These are phyloP conservation scores for Pseudocercospora vitis DNA, from an alignment of 2,329 filamentous ascomycete genomes.

Conservation along the genomic window DNA sequence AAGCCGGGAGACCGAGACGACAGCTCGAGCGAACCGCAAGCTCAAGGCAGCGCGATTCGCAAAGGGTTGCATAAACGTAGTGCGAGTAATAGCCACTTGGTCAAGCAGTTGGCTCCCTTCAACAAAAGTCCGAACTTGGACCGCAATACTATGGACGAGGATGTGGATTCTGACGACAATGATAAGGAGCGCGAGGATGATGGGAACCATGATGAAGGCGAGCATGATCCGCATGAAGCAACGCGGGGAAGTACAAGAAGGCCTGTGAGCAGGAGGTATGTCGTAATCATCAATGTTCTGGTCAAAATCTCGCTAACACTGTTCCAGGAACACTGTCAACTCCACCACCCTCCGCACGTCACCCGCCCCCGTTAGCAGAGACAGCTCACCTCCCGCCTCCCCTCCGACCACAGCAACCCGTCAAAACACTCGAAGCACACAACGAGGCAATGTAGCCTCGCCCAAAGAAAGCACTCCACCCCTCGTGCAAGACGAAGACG, in stretches of 20 bases:
- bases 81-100: slow-evolving; percentile 39
- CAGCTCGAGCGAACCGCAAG: slow-evolving; percentile 32
- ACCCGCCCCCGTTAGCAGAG: slow-evolving; percentile 21
- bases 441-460: slow-evolving; percentile 8
- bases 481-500: slow-evolving; percentile 26
- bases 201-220: slow-evolving; percentile 10
- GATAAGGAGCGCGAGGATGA: slow-evolving; percentile 12
- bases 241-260: slow-evolving; percentile 22
- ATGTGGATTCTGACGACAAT: slow-evolving; percentile 13
- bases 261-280: slow-evolving; percentile 20
- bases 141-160: slow-evolving; percentile 40
- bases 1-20: slow-evolving; percentile 37
- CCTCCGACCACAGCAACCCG: slow-evolving; percentile 24
- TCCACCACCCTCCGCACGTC: slow-evolving; percentile 21
- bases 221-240: slow-evolving; percentile 20
- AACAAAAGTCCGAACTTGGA: slow-evolving; percentile 40
- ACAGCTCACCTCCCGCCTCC: slow-evolving; percentile 22
- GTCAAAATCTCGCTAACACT: not conserved
- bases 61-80: slow-evolving; percentile 31
- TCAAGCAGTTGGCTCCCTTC: slow-evolving; percentile 42
- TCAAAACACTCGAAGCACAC: slow-evolving; percentile 18
- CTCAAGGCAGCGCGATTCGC: slow-evolving; percentile 35
- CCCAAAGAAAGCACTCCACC: slow-evolving; percentile 13
- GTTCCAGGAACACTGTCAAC: slow-evolving; percentile 22
- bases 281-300: not conserved